Evolutionary conservation across 148 eudicot genomes (phyloP), one percentile per base, ranked within the genome.

Genomic region (Bassia scoparia): DNA sequence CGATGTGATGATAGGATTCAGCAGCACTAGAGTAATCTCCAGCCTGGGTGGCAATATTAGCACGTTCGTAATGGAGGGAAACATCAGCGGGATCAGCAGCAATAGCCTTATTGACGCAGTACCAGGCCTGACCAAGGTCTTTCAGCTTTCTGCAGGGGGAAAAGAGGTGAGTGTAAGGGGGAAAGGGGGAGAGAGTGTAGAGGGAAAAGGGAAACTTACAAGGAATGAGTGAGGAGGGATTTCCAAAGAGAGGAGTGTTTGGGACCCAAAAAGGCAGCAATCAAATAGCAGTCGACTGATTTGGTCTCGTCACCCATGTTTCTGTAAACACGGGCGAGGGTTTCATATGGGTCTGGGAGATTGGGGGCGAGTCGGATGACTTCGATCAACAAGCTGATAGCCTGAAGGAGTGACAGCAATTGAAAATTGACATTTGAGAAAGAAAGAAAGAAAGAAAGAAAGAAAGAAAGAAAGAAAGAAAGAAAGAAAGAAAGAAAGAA

Each of bases 81-180:
- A 83, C 72, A 83, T 94, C 93, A 70, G 67, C 76, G 48, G 95
- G 97, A 81, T 94, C 95, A 67, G 97, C 92, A 67, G 72, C 79
- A 73, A 94, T 91, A 61, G 98, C 98, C 81, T 88, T 91, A n/a
- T 77, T 66, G 68, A 94, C 91, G 78, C 92, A 89, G 67, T 82
- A 82, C 83, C 88, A 81, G 15, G 97, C 91, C 76, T 86, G 95
- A 56, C 77, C 86, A 33, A 66, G 80, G 81, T 91, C 75, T 48
- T 86, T 93, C 78, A 80, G 87, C 77, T 94, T 91, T 85, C 98
- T 93, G 88, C 82, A 41, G 12, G 12, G 12, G 12, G 12, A 8
- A 4, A 5, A 6, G 20, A 61, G 37, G 60, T 8, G 12, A 41
- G 12, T 14, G 12, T 41, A 4, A 5, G 2, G 20, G 52, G 37